A percentile compares a stretch with the other conserved stretches of the same genome.
Evolutionary conservation across 345 rosid species (phyloP).

Genomic region (Punica granatum): DNA sequence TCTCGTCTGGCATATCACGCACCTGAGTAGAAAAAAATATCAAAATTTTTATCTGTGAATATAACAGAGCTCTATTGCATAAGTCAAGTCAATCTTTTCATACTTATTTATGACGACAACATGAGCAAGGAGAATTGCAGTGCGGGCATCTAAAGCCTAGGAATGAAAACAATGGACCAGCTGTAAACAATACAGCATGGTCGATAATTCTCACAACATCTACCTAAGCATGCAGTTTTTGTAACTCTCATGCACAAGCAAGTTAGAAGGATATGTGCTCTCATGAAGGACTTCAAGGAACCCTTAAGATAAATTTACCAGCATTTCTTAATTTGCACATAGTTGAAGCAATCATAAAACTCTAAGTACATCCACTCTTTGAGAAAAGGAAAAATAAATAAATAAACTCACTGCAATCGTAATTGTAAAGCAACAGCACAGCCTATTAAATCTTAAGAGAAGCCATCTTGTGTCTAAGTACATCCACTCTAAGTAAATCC

Average conservation of each 20-base stretch:
- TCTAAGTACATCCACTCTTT: no score
- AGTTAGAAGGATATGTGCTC: not conserved
- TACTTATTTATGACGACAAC: not conserved
- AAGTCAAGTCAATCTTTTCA: not conserved
- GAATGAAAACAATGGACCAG: not conserved
- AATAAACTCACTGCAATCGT: no score
- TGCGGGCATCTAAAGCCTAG: no score
- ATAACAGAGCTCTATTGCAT: not conserved
- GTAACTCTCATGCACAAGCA: not conserved
- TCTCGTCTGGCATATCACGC: constrained; percentile 62
- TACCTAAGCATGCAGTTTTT: not conserved
- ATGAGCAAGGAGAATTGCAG: not conserved
- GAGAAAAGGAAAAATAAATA: no score
- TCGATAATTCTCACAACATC: not conserved
- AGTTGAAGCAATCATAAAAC: not conserved
- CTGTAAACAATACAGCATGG: not conserved
- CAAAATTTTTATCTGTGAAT: not conserved
- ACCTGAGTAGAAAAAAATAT: constrained; percentile 22
- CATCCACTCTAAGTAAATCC: no score
- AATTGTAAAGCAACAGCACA: not conserved
- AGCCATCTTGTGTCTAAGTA: no score
- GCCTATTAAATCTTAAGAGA: no score
- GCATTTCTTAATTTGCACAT: not conserved
- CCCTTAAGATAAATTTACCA: not conserved
- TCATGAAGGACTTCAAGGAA: not conserved